These are phyloP conservation scores for Colletotrichum sidae DNA, from an alignment of 2,329 filamentous ascomycete species.

Conservation along the genomic window DNA sequence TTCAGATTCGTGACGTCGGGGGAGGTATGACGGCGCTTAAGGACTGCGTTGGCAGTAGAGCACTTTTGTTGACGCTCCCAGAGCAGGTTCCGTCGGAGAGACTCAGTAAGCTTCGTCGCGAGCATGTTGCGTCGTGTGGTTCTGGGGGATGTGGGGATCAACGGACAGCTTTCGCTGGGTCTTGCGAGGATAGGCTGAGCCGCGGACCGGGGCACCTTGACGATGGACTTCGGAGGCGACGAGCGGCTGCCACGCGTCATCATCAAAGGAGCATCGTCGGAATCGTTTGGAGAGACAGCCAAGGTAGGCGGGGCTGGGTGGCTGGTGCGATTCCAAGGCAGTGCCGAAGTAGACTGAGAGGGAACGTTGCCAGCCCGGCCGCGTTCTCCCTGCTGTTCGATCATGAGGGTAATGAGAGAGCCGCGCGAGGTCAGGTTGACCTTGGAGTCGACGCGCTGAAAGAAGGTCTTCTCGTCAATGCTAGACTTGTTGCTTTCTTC, in stretches of 20 bases:
- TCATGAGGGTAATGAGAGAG: slow-evolving; percentile 89
- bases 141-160: too few species aligned
- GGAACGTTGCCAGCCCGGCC: too few species aligned
- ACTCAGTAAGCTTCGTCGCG: slow-evolving; percentile 92
- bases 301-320: slow-evolving; percentile 55
- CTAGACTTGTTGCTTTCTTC: slow-evolving; percentile 87
- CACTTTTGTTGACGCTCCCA: slow-evolving; percentile 98
- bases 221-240: slow-evolving; percentile 64
- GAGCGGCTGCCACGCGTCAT: slow-evolving; percentile 70
- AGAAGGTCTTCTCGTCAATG: slow-evolving; percentile 82
- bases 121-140: slow-evolving; percentile 97
- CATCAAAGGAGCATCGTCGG: slow-evolving; percentile 71
- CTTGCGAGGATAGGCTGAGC: slow-evolving; percentile 85
- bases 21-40: slow-evolving; percentile 91
- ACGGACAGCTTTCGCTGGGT: too few species aligned
- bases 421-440: slow-evolving; percentile 86
- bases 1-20: slow-evolving; percentile 91
- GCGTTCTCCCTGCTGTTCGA: slow-evolving; percentile 83
- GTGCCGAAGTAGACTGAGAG: too few species aligned
- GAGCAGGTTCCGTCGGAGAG: slow-evolving; percentile 88
- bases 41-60: slow-evolving; percentile 85
- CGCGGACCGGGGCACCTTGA: slow-evolving; percentile 72
- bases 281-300: slow-evolving; percentile 66
- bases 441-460: slow-evolving; percentile 91
- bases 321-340: slow-evolving; percentile 64